Percentiles rank a stretch among this genome's conserved stretches.
These are phyloP conservation scores for Talaromyces albobiverticillius DNA, from an alignment of 2,329 filamentous ascomycete species.

Conservation along the genomic window DNA sequence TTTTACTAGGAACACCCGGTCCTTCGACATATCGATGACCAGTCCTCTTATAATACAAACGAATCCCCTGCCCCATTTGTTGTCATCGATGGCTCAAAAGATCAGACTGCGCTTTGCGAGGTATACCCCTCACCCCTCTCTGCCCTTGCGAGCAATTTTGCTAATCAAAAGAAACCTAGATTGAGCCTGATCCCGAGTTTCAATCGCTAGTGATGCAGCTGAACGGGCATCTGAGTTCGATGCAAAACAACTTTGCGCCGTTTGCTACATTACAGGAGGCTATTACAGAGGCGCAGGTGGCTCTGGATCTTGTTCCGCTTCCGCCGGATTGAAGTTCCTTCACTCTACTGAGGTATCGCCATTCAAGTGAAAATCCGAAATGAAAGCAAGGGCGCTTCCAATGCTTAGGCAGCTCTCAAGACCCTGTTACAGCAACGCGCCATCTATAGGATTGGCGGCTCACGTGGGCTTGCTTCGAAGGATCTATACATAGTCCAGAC, in stretches of 20 bases:
- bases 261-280: constrained; percentile 36
- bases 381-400: not conserved
- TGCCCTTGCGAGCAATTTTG: too few species aligned
- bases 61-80: constrained; percentile 25
- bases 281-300: constrained; percentile 35
- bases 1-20: constrained; percentile 37
- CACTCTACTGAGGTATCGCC: not conserved
- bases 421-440: not conserved
- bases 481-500: too few species aligned
- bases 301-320: constrained; percentile 28
- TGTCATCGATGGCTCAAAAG: constrained; percentile 24
- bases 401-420: not conserved
- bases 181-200: constrained; percentile 37
- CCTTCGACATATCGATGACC: constrained; percentile 31
- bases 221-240: constrained; percentile 42
- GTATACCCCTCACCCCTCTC: too few species aligned
- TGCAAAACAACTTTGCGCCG: constrained; percentile 40
- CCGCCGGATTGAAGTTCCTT: constrained; percentile 30
- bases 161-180: constrained; percentile 21
- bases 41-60: constrained; percentile 18
- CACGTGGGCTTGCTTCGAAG: too few species aligned
- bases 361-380: not conserved
- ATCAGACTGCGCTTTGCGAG: constrained; percentile 29
- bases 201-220: constrained; percentile 37
- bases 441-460: too few species aligned